Conservation (phyloP, 208 protist genomes). For the Spongospora subterranea region DNA sequence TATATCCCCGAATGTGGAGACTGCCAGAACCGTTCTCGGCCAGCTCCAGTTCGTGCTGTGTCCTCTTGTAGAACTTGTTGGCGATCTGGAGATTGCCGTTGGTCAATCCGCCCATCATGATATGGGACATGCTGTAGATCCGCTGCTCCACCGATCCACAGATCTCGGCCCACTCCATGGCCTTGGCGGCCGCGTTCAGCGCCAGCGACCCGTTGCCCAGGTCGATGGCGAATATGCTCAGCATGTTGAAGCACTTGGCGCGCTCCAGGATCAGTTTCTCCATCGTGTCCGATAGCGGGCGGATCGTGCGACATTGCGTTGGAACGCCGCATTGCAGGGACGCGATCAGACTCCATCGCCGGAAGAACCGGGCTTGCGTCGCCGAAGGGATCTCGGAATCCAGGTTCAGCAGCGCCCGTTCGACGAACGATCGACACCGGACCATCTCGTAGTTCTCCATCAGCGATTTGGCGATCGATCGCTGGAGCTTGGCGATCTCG, state of each 20-base stretch:
- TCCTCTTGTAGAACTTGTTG: not conserved
- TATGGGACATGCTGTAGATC: not conserved
- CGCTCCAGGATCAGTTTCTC: conserved; percentile 21
- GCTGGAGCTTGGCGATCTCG: conserved; percentile 50
- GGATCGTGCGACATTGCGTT: not conserved
- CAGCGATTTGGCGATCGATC: not conserved
- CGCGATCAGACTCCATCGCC: not conserved
- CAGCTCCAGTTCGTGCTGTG: not conserved
- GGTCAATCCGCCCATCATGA: conserved; percentile 24
- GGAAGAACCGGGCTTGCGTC: not conserved
- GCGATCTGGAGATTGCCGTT: not conserved
- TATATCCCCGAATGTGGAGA: not conserved
- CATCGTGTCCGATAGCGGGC: not conserved
- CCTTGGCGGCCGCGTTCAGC: not conserved
- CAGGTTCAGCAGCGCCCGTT: not conserved
- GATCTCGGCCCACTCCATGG: not conserved
- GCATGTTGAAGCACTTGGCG: not conserved
- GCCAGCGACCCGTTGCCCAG: not conserved
- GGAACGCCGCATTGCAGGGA: not conserved
- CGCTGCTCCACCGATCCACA: not conserved
- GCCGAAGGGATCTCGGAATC: not conserved
- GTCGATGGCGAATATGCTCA: conserved; percentile 6
- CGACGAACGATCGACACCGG: not conserved
- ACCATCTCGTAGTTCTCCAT: conserved; percentile 10
- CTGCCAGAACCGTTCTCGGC: not conserved